phyloP scores from a whole-genome alignment of 2,329 filamentous ascomycete genomes.

The Tympanopsis confertula region DNA sequence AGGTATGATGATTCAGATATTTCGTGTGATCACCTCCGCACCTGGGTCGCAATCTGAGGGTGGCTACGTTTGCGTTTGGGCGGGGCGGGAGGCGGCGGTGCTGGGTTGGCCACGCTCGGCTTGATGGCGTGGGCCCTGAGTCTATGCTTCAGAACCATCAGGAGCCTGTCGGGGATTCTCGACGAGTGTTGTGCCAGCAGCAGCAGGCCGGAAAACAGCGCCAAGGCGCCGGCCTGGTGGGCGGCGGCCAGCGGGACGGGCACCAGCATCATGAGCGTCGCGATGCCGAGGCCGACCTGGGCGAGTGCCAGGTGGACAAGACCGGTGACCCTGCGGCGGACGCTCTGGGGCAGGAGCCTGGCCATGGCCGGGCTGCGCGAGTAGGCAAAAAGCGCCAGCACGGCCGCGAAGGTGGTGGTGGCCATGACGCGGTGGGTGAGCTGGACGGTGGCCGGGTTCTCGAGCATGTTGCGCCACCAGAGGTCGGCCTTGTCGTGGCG shows the following conservation, averaged over 20 bases:
- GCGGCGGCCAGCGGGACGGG: slow-evolving; percentile 77
- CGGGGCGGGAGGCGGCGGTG: no score
- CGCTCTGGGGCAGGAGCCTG: slow-evolving; percentile 45
- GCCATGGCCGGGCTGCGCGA: slow-evolving; percentile 51
- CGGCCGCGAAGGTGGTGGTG: slow-evolving; percentile 72
- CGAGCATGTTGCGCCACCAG: slow-evolving; percentile 94
- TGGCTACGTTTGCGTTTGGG: no score
- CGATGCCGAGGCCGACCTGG: slow-evolving; percentile 80
- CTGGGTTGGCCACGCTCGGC: no score
- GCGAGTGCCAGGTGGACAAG: slow-evolving; percentile 72
- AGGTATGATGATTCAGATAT: no score
- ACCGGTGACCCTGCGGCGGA: slow-evolving; percentile 60
- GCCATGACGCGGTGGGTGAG: slow-evolving; percentile 89
- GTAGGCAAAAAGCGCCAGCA: slow-evolving; percentile 73
- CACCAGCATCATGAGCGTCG: slow-evolving; percentile 86
- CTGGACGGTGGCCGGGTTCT: slow-evolving; percentile 95
- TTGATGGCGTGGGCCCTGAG: no score
- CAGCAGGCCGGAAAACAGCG: slow-evolving; percentile 70
- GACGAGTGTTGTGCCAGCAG: slow-evolving; percentile 70
- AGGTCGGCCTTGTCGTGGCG: slow-evolving; percentile 68
- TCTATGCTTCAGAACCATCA: no score
- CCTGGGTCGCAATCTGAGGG: no score
- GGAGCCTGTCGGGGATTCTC: no score
- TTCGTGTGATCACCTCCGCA: no score
- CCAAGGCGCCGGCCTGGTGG: slow-evolving; percentile 83